Percentiles rank a stretch among this genome's conserved stretches.
Evolutionary conservation across 108 stramenopile genomes (phyloP).

Genomic region (Skeletonema menzelii): DNA sequence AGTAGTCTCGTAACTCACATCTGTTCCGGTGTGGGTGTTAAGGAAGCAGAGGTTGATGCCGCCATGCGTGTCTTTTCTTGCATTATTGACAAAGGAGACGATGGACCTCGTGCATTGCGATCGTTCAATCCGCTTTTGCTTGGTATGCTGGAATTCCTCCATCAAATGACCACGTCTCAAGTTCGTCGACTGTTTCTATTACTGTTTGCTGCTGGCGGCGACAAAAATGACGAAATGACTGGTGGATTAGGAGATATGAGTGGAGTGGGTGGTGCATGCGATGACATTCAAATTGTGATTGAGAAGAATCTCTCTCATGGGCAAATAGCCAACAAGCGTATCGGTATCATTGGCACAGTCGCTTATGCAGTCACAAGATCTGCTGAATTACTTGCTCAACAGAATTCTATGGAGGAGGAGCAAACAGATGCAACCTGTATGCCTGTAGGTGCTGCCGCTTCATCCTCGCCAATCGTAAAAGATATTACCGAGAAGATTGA

Average conservation of each 20-base stretch:
- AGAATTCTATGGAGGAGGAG: constrained; percentile 9
- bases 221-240: neutral
- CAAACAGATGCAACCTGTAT: constrained; percentile 7
- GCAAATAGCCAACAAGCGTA: constrained; percentile 30
- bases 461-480: constrained; percentile 11
- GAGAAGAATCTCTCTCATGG: constrained; percentile 37
- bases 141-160: constrained; percentile 43
- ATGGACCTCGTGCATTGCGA: constrained; percentile 30
- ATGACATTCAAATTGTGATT: constrained; percentile 53
- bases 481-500: constrained; percentile 48
- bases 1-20: constrained; percentile 43
- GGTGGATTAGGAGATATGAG: constrained; percentile 10
- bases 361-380: constrained; percentile 53
- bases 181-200: constrained; percentile 45
- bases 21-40: constrained; percentile 36
- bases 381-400: constrained; percentile 8
- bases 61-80: constrained; percentile 47
- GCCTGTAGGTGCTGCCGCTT: constrained; percentile 2
- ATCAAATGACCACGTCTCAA: constrained; percentile 45
- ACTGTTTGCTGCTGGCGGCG: constrained; percentile 43
- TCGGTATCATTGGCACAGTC: constrained; percentile 53
- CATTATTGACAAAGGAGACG: constrained; percentile 30
- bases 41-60: constrained; percentile 45
- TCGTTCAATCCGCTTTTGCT: constrained; percentile 46
- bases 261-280: constrained; percentile 27